Conservation (phyloP, 306 rosid genomes). For the Trifolium repens region DNA sequence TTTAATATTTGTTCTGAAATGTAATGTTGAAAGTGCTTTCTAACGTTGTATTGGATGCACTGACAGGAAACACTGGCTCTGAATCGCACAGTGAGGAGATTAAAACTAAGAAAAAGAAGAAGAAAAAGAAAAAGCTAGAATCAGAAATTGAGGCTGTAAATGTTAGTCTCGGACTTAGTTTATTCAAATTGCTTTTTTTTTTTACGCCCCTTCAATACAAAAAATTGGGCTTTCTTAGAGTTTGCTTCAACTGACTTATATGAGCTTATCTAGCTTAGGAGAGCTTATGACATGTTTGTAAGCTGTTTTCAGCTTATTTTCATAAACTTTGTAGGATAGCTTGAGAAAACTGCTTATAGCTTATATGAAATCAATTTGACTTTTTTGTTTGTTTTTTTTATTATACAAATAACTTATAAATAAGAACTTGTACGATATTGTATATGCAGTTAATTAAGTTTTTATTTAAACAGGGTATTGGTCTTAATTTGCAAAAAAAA, state of each 20-base stretch:
- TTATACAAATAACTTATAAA: not conserved
- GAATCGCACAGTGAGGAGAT: not conserved
- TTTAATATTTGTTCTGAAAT: conserved; percentile 43
- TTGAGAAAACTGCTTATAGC: not conserved
- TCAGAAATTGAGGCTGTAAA: not conserved
- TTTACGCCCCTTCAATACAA: not conserved
- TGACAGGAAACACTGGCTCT: not conserved
- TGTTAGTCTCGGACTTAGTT: not conserved
- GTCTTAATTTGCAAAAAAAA: not conserved
- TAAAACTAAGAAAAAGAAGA: conserved; percentile 37
- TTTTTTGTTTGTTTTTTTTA: not conserved
- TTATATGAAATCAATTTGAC: not conserved
- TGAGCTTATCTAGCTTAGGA: not conserved
- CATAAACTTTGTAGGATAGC: not conserved
- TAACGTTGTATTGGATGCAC: not conserved
- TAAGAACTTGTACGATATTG: not conserved
- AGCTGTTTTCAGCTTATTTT: not conserved
- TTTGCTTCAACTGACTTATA: too few relatives aligned
- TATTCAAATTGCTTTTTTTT: not conserved
- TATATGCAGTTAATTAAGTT: not conserved
- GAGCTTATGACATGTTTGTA: too few relatives aligned
- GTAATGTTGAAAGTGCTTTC: conserved; percentile 42
- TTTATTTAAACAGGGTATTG: conserved; percentile 35
- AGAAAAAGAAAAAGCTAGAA: conserved; percentile 11
- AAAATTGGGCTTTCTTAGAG: not conserved